Evolutionary conservation across 495 filamentous ascomycete genomes (phyloP), one percentile per base, ranked within the genome.

Genomic region (Aspergillus nanangensis): DNA sequence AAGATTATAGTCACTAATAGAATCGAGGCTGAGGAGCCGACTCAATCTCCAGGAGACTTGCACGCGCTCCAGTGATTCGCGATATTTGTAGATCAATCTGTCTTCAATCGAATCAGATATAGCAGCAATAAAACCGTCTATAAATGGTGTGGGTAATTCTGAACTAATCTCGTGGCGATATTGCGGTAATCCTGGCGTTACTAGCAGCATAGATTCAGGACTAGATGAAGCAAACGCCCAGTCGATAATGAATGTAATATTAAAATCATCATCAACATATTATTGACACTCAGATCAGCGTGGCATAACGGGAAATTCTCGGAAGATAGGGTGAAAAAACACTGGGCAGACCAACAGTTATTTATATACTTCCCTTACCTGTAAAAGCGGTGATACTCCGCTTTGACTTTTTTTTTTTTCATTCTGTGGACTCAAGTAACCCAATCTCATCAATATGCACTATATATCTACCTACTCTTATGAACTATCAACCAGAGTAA

Each of bases 231-330:
- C 23, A 24, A 60, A 60, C 33, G 39, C 47, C 63, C 62, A 70
- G 48, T 70, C 60, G 29, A 70, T 64, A 18, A 70, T 51, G 38
- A 60, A 62, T 4, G 62, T 67, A 39, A 66, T 62, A 22, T 67
- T 67, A 22, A 51, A 66, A 23, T 60, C 33, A 29, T 66, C 56
- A 47, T 68, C 61, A 44, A 70, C 57, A 45, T 56, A 66, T 70
- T 62, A 21, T 62, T 53, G 14, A 54, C 55, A 17, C 58, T 61
- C 33, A 53, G 13, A 39, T 57, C 48, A 18, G 47, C 33, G 24
- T 55, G 51, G 20, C 25, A 47, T n/a, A 56, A 38, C 3, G 55
- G 53, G 25, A 65, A 58, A 9, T 48, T 40, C 22, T 38, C 45
- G n/a, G n/a, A n/a, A n/a, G n/a, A n/a, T n/a, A n/a, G n/a, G n/a